Conservation (phyloP, 495 filamentous ascomycete genomes). For the Hapsidospora chrysogenum region DNA sequence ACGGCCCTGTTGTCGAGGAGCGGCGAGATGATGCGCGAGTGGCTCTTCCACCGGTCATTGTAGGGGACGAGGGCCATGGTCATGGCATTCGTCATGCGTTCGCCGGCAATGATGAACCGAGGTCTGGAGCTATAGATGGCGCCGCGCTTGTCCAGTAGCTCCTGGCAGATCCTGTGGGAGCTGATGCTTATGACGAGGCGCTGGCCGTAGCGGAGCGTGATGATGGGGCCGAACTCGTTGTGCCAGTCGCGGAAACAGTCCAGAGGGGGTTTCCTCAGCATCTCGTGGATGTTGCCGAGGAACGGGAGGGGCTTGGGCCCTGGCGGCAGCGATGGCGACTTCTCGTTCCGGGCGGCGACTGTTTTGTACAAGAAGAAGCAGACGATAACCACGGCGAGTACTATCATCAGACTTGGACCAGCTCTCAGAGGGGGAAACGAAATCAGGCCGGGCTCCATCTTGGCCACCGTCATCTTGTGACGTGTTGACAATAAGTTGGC, state of each 20-base stretch:
- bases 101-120: neutral
- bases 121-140: neutral
- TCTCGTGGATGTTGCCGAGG: slow-evolving; percentile 18
- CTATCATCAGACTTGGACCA: no score
- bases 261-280: no score
- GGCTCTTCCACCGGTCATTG: neutral
- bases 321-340: slow-evolving; percentile 22
- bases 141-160: neutral
- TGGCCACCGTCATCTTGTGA: no score
- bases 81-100: neutral
- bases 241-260: neutral
- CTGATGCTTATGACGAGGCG: neutral
- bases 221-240: neutral
- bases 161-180: neutral
- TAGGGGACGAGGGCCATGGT: neutral
- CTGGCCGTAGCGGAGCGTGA: neutral
- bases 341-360: no score
- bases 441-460: no score
- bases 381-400: no score
- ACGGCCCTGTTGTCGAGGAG: neutral
- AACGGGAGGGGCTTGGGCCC: slow-evolving; percentile 19
- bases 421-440: no score
- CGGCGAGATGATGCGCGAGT: slow-evolving; percentile 10
- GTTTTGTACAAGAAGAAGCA: no score
- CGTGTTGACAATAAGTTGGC: no score